phyloP scores from a whole-genome alignment of 208 protist species.

The Leishmania tropica region DNA sequence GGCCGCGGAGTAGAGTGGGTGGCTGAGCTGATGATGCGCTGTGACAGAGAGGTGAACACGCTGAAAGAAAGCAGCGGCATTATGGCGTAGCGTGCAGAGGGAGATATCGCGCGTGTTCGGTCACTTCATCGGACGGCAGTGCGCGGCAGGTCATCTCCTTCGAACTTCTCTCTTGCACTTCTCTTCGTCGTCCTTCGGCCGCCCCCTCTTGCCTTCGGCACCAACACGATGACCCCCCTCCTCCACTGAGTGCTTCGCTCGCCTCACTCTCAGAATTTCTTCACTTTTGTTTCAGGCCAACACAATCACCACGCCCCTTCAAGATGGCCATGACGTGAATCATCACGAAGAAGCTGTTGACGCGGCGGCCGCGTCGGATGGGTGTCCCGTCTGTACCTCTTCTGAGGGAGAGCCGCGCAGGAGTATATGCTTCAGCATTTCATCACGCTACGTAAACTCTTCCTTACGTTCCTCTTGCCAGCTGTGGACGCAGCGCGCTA shows the following conservation, averaged over 20 bases:
- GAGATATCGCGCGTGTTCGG: neutral
- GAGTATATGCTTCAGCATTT: slow-evolving; percentile 14
- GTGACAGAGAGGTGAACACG: neutral
- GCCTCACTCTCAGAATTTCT: neutral
- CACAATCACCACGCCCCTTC: neutral
- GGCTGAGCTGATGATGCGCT: neutral
- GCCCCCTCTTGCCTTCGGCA: neutral
- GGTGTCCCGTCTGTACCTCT: slow-evolving; percentile 11
- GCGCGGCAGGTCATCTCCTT: neutral
- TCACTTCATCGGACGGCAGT: neutral
- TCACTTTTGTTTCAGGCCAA: neutral
- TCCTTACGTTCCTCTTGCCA: slow-evolving; percentile 21
- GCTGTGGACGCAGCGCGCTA: slow-evolving; percentile 1
- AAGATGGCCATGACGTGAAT: neutral
- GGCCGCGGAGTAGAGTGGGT: neutral
- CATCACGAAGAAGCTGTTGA: neutral
- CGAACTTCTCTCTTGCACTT: neutral
- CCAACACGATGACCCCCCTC: neutral
- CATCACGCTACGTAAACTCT: slow-evolving; percentile 8
- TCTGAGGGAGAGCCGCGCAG: slow-evolving; percentile 8
- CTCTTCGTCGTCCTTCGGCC: neutral
- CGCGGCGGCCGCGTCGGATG: slow-evolving; percentile 4
- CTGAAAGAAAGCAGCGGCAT: neutral
- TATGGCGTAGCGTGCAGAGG: neutral
- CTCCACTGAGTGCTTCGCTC: neutral